Conservation (phyloP, 148 eudicot genomes). For the Fallopia convolvulus region DNA sequence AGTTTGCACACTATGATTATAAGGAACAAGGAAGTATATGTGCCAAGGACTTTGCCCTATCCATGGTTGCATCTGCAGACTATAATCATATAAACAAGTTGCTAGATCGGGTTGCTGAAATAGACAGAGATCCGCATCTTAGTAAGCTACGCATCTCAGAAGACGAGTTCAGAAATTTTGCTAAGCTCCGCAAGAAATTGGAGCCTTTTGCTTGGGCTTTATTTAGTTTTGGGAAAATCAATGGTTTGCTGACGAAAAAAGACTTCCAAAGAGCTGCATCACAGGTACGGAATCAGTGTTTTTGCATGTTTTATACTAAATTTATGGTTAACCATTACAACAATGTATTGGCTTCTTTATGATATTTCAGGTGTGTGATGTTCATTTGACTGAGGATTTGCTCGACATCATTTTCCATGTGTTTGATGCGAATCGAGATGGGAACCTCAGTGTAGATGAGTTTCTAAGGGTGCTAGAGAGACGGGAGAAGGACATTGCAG, state of each 20-base stretch:
- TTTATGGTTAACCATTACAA: background rate
- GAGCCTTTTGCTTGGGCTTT: slow-evolving; percentile 54
- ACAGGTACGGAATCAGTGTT: slow-evolving; percentile 28
- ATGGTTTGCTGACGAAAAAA: slow-evolving; percentile 41
- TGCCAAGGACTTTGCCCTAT: slow-evolving; percentile 65
- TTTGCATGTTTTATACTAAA: background rate
- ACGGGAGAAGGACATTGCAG: slow-evolving; percentile 16
- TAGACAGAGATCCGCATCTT: slow-evolving; percentile 34
- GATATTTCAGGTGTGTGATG: slow-evolving; percentile 6
- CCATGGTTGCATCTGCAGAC: slow-evolving; percentile 77
- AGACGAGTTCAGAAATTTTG: slow-evolving; percentile 49
- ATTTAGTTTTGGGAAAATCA: slow-evolving; percentile 44
- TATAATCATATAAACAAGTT: slow-evolving; percentile 44
- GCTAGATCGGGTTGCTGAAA: slow-evolving; percentile 53
- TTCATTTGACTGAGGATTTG: slow-evolving; percentile 6
- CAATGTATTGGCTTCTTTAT: background rate
- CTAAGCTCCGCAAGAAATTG: slow-evolving; percentile 43
- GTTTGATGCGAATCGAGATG: slow-evolving; percentile 9
- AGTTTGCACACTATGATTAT: slow-evolving; percentile 65
- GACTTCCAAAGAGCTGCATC: slow-evolving; percentile 71
- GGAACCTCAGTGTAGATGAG: slow-evolving; percentile 6
- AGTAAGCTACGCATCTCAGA: slow-evolving; percentile 33
- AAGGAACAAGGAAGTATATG: slow-evolving; percentile 43
- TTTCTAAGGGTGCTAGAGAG: slow-evolving; percentile 7
- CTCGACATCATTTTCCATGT: slow-evolving; percentile 5